Conservation (phyloP, 257 asterid genomes). For the Solanum sejunctum region DNA sequence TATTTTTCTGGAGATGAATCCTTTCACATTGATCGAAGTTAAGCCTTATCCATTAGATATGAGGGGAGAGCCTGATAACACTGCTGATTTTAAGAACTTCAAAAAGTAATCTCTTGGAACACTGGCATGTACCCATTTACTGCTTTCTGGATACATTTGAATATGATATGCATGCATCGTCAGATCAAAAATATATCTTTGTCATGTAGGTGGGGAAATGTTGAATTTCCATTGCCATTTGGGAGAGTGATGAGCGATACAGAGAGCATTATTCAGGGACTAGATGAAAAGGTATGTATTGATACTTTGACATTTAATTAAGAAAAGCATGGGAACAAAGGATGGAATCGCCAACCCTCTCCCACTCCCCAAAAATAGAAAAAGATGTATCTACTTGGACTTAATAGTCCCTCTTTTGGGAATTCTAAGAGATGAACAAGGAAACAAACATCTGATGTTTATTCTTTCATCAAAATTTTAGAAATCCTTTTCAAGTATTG, state of each 20-base stretch:
- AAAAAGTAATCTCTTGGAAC: slow-evolving; percentile 41
- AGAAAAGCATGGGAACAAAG: not conserved
- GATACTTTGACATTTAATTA: slow-evolving; percentile 1
- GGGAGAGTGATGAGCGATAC: slow-evolving; percentile 89
- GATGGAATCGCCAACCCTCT: not conserved
- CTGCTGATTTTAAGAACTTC: slow-evolving; percentile 95
- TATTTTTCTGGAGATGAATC: slow-evolving; percentile 96
- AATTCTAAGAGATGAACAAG: not conserved
- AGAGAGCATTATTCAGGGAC: slow-evolving; percentile 71
- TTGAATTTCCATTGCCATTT: slow-evolving; percentile 91
- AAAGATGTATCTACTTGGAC: not conserved
- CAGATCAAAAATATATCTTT: not conserved
- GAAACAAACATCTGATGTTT: not conserved
- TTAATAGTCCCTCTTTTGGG: not conserved
- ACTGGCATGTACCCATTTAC: not conserved
- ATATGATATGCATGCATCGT: slow-evolving; percentile 14
- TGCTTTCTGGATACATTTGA: slow-evolving; percentile 26
- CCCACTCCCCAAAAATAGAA: not conserved
- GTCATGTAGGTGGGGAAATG: slow-evolving; percentile 66
- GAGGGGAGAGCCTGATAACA: slow-evolving; percentile 98
- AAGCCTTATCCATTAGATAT: slow-evolving; percentile 92
- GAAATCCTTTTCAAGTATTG: not conserved
- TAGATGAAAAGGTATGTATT: slow-evolving; percentile 69
- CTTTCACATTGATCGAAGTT: slow-evolving; percentile 78
- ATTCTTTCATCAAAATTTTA: not conserved